Evolutionary conservation across 371 early-diverging fungal genomes (phyloP).

Genomic region (Fennellomyces sp.): DNA sequence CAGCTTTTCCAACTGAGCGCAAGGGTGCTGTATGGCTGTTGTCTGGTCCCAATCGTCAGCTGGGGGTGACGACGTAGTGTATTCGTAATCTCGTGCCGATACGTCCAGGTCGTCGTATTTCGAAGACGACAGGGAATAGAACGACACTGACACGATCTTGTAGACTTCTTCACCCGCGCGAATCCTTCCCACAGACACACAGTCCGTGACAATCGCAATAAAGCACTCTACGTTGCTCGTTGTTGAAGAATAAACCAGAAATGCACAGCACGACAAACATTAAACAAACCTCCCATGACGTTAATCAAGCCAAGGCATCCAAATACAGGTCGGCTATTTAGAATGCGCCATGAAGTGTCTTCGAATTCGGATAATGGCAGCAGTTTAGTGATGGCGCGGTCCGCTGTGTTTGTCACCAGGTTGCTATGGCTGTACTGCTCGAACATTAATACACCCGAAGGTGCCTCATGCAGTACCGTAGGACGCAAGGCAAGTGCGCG

Average conservation of each 20-base stretch:
- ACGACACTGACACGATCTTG: constrained; percentile 61
- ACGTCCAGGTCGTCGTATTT: constrained; percentile 57
- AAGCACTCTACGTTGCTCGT: constrained; percentile 60
- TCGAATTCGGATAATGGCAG: constrained; percentile 52
- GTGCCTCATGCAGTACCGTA: constrained; percentile 48
- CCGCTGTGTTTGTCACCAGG: constrained; percentile 2
- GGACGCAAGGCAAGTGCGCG: constrained; percentile 53
- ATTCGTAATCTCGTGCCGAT: constrained; percentile 22
- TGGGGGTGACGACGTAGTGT: neutral
- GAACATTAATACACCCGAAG: constrained; percentile 50
- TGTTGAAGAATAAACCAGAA: neutral
- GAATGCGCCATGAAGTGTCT: constrained; percentile 46
- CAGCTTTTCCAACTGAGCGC: constrained; percentile 63
- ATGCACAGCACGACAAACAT: neutral
- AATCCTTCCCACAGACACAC: constrained; percentile 59
- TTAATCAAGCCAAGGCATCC: constrained; percentile 75
- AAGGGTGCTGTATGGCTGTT: constrained; percentile 57
- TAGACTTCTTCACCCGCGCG: constrained; percentile 65
- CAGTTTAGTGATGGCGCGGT: constrained; percentile 49
- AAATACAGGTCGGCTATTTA: constrained; percentile 63
- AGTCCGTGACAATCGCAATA: constrained; percentile 73
- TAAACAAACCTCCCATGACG: constrained; percentile 59
- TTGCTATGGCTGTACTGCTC: constrained; percentile 33
- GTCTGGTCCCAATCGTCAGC: constrained; percentile 39
- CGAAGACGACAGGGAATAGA: constrained; percentile 64